Base-by-base conservation (phyloP, 768 basidiomycete species). In the Psilocybe subaeruginosa region DNA sequence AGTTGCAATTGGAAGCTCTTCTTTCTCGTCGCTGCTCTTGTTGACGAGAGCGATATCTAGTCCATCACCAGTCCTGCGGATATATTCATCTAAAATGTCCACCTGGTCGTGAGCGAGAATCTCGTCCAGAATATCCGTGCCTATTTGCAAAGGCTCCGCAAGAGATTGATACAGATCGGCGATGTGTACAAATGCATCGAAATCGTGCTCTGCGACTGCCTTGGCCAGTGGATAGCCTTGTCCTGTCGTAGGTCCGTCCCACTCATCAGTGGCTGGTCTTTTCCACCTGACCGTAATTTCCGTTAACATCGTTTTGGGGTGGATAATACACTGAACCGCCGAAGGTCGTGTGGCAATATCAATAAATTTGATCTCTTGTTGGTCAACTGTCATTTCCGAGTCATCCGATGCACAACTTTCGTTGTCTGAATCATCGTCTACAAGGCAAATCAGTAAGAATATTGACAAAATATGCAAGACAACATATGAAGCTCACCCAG, bases 31-130 rank as follows among this genome's bases (percentile, higher is more conserved):
- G 8, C 47, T 61, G 1, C 59, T 64, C 35, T 73, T 66, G n/a
- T 69, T 64, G 17, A 67, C 68, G 0, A 58, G 62, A 12, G 71
- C 69, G 35, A 80, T 64, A 39, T 77, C 72, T 12, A 80, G 64
- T 2, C 78, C 80, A 7, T 64, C 61, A 8, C 86, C 86, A 0
- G 82, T 82, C 39, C 81, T 80, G 12, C 84, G 79, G 49, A 87
- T 85, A 52, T 78, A 81, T 64, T 84, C 83, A 63, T 89, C 80
- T 16, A 89, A 72, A 69, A 88, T 82, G 1, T 82, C 79, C 2
- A 76, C 70, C 8, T 76, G 75, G 59, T 88, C 86, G 2, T 69
- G 41, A 0, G 29, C 7, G 4, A 85, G n/a, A 55, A 85, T 77
- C 1, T 19, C 30, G 1, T 60, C 23, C 43, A 79, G 50, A 6